Conservation (phyloP, 2,329 filamentous ascomycete genomes). For the Colletotrichum sp. region DNA sequence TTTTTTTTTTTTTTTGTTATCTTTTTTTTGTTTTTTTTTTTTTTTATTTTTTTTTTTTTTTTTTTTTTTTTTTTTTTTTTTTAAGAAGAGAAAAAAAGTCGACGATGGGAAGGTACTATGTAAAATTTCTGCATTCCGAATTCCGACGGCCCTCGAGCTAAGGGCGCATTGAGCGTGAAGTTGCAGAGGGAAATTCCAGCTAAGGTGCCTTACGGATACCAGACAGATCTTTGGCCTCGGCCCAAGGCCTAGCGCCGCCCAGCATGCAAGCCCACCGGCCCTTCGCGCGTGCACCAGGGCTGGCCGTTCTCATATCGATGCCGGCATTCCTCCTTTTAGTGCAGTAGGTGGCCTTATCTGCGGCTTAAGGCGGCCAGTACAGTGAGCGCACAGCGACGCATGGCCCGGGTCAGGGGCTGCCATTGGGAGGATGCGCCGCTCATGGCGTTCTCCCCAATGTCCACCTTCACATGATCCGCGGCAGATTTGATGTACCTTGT, state of each 20-base stretch:
- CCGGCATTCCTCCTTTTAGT: slow-evolving; percentile 5
- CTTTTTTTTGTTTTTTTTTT: no score
- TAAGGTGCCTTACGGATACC: not conserved
- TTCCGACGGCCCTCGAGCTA: not conserved
- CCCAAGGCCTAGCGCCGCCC: not conserved
- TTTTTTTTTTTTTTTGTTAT: no score
- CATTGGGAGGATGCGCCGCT: not conserved
- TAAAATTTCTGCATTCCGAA: not conserved
- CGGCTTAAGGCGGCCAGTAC: not conserved
- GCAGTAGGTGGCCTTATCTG: not conserved
- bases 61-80: no score
- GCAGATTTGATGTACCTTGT: not conserved
- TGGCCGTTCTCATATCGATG: not conserved
- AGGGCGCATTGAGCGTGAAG: not conserved
- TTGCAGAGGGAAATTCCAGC: not conserved
- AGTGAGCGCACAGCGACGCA: not conserved
- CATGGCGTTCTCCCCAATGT: not conserved
- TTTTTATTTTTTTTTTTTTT: no score
- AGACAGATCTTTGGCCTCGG: not conserved
- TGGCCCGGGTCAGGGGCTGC: not conserved
- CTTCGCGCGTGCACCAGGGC: not conserved
- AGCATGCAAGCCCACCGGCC: not conserved
- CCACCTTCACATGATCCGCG: slow-evolving; percentile 20
- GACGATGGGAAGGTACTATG: not conserved
- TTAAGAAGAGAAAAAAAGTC: not conserved